Evolutionary conservation across 192 early-diverging fungal species (phyloP), one percentile per base, ranked within the genome.

Genomic region (Paraglomus brasilianum): DNA sequence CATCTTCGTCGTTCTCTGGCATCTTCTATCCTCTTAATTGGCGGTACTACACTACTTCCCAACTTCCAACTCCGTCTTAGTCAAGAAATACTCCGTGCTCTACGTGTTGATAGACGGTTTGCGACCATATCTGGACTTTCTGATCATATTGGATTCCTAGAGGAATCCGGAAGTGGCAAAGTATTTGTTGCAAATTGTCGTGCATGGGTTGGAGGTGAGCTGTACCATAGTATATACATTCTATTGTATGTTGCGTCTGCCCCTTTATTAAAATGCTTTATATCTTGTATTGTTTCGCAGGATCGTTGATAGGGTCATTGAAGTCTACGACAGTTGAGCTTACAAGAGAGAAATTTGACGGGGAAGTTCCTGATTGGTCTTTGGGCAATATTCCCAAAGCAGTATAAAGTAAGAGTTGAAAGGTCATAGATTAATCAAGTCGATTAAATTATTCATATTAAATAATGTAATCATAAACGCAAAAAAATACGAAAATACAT

Each of bases 1-100:
- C 93, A 97, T 78, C 70, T 89, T 10, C 82, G 95, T 5, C 77
- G 84, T 1, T 85, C 80, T 1, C 61, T 97, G 60, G 79, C 84
- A 13, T 76, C 78, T 13, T 84, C 81, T 0, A 78, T 94, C 39
- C 73, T 96, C 17, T 71, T 96, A 40, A 83, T 87, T 24, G 94
- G 94, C 39, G 93, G 92, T 0, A 88, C 90, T 0, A 78, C 86
- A 1, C 85, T 92, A 65, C 58, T 95, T 42, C 92, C 93, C 1
- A 87, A 89, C 11, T 84, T 97, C 40, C 75, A 84, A 14, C 66
- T 60, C 5, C 77, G 90, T 1, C 47, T 94, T 36, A 75, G 83
- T 39, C 79, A 87, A 19, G 88, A 93, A 44, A 56, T 96, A 22
- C 63, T 77, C 9, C 76, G 75, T 6, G 74, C 78, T 1, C 66